Base-by-base conservation (phyloP, 192 early-diverging fungal species). In the Umbelopsis vinacea region DNA sequence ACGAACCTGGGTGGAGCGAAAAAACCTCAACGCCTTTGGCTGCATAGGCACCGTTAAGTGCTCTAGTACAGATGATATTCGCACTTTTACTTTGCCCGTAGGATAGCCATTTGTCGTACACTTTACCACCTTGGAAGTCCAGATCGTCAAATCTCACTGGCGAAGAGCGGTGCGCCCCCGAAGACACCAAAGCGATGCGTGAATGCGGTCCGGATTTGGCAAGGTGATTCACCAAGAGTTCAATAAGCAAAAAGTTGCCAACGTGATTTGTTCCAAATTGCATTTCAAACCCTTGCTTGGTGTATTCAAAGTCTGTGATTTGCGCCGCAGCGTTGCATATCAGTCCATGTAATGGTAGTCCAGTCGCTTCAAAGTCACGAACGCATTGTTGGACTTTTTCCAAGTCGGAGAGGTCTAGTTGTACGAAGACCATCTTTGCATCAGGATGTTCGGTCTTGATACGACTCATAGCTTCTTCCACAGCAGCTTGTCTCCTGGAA, bases 211-310 rank as follows among this genome's bases (percentile, higher is more conserved):
- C 53, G 10, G 40, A 60, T 45, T 22, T 46, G 17, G 19, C 52
- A 8, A 70, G 17, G 19, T 50, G 17, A 71, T 26, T 11, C 5
- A 66, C 46, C 35, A 63, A 33, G 11, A 63, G n/a, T 11, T 46
- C 1, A 45, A 52, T 76, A 40, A 77, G 75, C 26, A 76, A 75
- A 21, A 74, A 57, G 38, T 50, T 22, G 52, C 40, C 83, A 14
- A 88, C 46, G 48, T 85, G 82, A 73, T 88, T 88, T 6, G 83
- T 84, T 12, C 68, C 72, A 24, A 87, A 82, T 48, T 85, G 85
- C 17, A 68, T 47, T 68, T 85, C 87, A 57, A 88, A 84, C 19
- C 83, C 80, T 37, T 86, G 77, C 23, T 73, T 76, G 53, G 76
- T 55, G 22, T 82, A 77, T 1, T 60, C 60, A 63, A 76, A 87